These are phyloP conservation scores for Hortaea sp. DNA, from an alignment of 2,329 filamentous ascomycete species.

Conservation along the genomic window DNA sequence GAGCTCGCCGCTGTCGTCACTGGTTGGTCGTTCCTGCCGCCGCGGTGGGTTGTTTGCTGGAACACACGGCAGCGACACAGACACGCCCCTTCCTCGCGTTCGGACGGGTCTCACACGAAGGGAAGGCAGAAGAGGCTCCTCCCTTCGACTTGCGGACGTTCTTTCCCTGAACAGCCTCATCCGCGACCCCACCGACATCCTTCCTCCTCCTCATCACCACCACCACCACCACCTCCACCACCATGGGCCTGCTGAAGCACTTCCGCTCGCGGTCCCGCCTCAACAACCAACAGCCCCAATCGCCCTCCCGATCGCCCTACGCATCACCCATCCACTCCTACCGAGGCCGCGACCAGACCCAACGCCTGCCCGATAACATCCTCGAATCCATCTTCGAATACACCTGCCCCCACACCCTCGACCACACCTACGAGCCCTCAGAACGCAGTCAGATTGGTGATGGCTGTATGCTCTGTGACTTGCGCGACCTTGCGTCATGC, in stretches of 20 bases:
- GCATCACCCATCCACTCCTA: slow-evolving; percentile 4
- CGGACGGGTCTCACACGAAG: too few relatives aligned
- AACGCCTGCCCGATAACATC: slow-evolving; percentile 54
- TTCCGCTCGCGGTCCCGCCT: slow-evolving; percentile 35
- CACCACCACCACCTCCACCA: neutral
- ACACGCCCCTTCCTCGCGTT: too few relatives aligned
- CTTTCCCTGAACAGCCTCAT: neutral
- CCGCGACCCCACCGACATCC: neutral
- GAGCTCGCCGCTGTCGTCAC: too few relatives aligned
- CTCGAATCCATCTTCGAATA: slow-evolving; percentile 68
- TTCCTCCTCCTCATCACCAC: neutral
- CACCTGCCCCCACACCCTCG: slow-evolving; percentile 72
- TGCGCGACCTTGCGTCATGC: slow-evolving; percentile 77
- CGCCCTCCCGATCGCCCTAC: slow-evolving; percentile 19
- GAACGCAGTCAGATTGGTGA: slow-evolving; percentile 70
- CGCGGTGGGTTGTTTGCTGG: too few relatives aligned
- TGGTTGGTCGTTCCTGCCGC: too few relatives aligned
- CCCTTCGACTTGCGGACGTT: too few relatives aligned
- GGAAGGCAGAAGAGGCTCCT: too few relatives aligned
- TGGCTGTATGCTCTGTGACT: slow-evolving; percentile 86
- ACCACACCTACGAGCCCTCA: slow-evolving; percentile 70
- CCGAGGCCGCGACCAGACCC: slow-evolving; percentile 30
- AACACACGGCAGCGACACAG: too few relatives aligned
- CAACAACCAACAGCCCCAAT: slow-evolving; percentile 24
- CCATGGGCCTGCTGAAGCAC: slow-evolving; percentile 42